Conservation (phyloP, 306 rosid genomes). For the Cyclanthera cordifolia region DNA sequence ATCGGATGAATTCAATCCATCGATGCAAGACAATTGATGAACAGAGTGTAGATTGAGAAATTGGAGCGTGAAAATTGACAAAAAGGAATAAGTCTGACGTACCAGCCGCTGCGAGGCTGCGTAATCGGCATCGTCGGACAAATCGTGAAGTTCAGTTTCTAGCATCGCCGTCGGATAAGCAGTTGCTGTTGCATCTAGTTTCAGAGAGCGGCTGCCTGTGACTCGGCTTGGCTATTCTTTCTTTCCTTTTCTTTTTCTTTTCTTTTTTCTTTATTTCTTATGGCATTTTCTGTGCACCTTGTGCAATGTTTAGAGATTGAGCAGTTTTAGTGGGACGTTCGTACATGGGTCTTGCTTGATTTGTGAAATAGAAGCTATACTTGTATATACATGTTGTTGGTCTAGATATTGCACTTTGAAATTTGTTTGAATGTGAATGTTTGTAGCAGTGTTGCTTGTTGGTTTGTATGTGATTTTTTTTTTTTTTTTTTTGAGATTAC, state of each 20-base stretch:
- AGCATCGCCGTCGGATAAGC: slow-evolving; percentile 37
- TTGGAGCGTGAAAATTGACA: background rate
- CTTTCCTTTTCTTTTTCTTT: background rate
- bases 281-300: background rate
- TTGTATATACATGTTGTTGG: no score
- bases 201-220: background rate
- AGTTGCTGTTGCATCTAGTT: slow-evolving; percentile 4
- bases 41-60: background rate
- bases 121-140: slow-evolving; percentile 95
- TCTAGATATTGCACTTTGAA: no score
- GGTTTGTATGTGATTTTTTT: no score
- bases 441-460: no score
- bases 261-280: background rate
- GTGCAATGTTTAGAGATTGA: no score
- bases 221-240: background rate
- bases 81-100: background rate
- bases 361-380: no score
- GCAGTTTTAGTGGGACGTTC: no score
- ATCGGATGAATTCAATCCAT: slow-evolving; percentile 3
- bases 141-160: slow-evolving; percentile 75
- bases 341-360: no score
- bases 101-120: slow-evolving; percentile 87
- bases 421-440: no score
- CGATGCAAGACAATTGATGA: background rate
- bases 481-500: no score